Evolutionary conservation across 371 early-diverging fungal species (phyloP).

Genomic region (Syncephalis plumigaleata): DNA sequence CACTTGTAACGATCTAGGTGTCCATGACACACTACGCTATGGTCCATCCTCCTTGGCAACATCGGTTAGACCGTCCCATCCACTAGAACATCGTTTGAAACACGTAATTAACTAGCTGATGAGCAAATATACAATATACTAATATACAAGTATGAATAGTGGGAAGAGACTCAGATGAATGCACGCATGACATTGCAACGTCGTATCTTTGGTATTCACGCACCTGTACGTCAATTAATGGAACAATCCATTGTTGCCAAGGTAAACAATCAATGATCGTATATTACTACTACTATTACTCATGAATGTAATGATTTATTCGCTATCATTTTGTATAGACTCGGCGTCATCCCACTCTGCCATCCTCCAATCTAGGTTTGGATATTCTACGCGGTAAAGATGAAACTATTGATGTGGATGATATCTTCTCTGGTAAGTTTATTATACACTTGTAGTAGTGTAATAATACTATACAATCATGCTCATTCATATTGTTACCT

Average conservation of each 20-base stretch:
- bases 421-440: constrained; percentile 59
- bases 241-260: constrained; percentile 50
- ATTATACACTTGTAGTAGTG: background rate
- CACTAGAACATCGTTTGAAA: constrained; percentile 54
- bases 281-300: constrained; percentile 1
- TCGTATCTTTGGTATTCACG: constrained; percentile 67
- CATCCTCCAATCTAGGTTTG: constrained; percentile 53
- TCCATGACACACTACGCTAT: constrained; percentile 70
- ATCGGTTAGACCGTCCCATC: constrained; percentile 53
- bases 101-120: constrained; percentile 20
- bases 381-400: constrained; percentile 81
- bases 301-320: constrained; percentile 9
- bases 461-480: background rate
- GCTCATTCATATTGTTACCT: background rate
- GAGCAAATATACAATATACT: background rate
- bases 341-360: constrained; percentile 39
- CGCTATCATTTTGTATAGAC: constrained; percentile 11
- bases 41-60: constrained; percentile 55
- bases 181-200: constrained; percentile 64
- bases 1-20: constrained; percentile 48
- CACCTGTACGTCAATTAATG: constrained; percentile 82
- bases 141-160: constrained; percentile 20
- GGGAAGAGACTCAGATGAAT: constrained; percentile 67
- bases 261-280: background rate
- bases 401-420: constrained; percentile 75